Conservation (phyloP, 768 basidiomycete species). For the Tricholoma flavovirens region DNA sequence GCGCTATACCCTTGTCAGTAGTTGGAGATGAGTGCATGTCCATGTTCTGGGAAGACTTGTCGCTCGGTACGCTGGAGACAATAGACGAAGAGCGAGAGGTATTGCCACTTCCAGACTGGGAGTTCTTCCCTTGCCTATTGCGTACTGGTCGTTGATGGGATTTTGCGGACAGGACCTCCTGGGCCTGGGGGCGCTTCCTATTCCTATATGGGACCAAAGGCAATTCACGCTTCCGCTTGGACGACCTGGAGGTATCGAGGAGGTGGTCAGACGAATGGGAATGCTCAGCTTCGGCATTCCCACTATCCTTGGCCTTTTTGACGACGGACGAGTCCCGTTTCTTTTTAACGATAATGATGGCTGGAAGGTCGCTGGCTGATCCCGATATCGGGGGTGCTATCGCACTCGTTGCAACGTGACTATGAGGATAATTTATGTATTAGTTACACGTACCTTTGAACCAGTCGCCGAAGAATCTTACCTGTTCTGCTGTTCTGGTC, state of each 20-base stretch:
- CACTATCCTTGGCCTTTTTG: background rate
- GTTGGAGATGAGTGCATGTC: slow-evolving; percentile 26
- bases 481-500: slow-evolving; percentile 6
- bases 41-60: slow-evolving; percentile 14
- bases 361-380: slow-evolving; percentile 21
- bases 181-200: background rate
- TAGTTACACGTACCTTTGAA: background rate
- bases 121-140: slow-evolving; percentile 32
- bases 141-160: slow-evolving; percentile 1
- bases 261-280: background rate
- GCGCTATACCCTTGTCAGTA: slow-evolving; percentile 19
- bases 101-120: slow-evolving; percentile 21
- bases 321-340: slow-evolving; percentile 3
- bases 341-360: slow-evolving; percentile 24
- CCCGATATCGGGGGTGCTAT: slow-evolving; percentile 5
- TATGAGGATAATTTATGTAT: background rate
- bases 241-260: background rate
- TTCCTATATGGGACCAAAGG: background rate
- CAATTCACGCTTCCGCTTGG: slow-evolving; percentile 20
- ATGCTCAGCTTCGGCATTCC: slow-evolving; percentile 1
- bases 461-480: background rate
- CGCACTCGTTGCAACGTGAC: background rate
- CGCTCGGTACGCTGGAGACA: slow-evolving; percentile 30
- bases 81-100: slow-evolving; percentile 48
- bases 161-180: background rate